Conservation (phyloP, 1,284 basidiomycete genomes). For the Cerioporus squamosus region DNA sequence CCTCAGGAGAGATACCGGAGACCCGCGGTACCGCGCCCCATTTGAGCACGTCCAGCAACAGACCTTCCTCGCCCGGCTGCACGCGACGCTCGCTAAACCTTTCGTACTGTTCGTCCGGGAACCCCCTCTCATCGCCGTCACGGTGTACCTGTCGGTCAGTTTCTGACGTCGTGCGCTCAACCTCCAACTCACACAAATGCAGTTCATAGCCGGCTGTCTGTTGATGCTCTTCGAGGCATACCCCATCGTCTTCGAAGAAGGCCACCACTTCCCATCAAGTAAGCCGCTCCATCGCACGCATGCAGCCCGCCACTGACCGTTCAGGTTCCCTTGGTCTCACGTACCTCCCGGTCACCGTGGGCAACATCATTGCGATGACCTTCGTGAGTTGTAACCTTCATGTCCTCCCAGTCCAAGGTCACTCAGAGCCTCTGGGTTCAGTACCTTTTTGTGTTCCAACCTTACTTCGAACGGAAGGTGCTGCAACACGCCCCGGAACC, state of each 20-base stretch:
- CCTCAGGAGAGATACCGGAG: conserved; percentile 47
- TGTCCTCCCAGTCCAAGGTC: not conserved
- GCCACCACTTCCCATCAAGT: conserved; percentile 50
- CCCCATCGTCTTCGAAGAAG: conserved; percentile 57
- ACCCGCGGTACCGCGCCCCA: conserved; percentile 51
- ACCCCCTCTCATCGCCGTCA: conserved; percentile 46
- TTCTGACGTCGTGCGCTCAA: not conserved
- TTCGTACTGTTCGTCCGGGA: conserved; percentile 46
- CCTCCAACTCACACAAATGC: conserved; percentile 12
- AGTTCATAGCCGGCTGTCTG: conserved; percentile 67
- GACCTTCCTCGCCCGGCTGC: conserved; percentile 33
- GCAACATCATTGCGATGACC: conserved; percentile 43
- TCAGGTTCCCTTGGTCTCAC: conserved; percentile 51
- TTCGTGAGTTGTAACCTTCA: conserved; percentile 40
- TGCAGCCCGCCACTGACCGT: conserved; percentile 35
- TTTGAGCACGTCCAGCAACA: conserved; percentile 34
- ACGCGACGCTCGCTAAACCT: conserved; percentile 39
- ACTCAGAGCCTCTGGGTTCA: no score
- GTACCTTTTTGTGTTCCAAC: conserved; percentile 57
- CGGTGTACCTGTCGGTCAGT: conserved; percentile 64
- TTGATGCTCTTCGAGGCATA: conserved; percentile 67
- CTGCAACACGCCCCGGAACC: conserved; percentile 51
- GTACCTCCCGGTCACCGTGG: conserved; percentile 60
- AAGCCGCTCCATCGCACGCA: conserved; percentile 24
- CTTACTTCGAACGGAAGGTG: conserved; percentile 51